Conservation (phyloP, 2,329 filamentous ascomycete species). For the Fusarium globosum region DNA sequence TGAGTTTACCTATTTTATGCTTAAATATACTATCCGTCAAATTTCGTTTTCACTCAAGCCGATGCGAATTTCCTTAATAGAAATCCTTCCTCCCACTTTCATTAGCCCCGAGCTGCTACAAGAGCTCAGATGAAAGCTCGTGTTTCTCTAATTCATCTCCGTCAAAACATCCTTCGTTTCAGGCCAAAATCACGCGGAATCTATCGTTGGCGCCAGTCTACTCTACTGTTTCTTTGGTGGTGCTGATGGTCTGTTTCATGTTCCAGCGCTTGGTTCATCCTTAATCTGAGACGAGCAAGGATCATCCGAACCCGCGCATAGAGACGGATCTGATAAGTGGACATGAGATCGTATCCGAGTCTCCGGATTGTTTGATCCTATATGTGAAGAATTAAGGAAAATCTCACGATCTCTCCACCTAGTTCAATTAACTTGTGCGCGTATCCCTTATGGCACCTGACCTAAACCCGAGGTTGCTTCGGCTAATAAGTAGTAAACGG, state of each 20-base stretch:
- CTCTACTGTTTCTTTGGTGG: not conserved
- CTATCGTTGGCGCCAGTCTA: not conserved
- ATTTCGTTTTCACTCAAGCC: accelerated
- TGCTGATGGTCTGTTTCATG: not conserved
- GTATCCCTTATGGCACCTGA: not conserved
- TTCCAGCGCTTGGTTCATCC: not conserved
- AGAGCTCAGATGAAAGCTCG: not conserved
- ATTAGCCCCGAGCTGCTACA: not conserved
- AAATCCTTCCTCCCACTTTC: not conserved
- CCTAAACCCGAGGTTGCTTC: not conserved
- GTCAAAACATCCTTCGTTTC: not conserved
- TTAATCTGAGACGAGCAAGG: conserved; percentile 13
- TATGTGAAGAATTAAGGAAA: not conserved
- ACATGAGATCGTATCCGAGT: not conserved
- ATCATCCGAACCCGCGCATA: not conserved
- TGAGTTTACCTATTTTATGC: not conserved
- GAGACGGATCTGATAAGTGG: not conserved
- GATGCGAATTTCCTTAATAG: no score
- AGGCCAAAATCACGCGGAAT: not conserved
- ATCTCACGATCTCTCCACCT: not conserved
- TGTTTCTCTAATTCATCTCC: not conserved
- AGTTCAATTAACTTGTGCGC: not conserved
- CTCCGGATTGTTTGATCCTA: not conserved
- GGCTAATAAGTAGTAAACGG: not conserved
- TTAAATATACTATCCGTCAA: accelerated